Conservation (phyloP, 345 rosid species). For the Boechera stricta region DNA sequence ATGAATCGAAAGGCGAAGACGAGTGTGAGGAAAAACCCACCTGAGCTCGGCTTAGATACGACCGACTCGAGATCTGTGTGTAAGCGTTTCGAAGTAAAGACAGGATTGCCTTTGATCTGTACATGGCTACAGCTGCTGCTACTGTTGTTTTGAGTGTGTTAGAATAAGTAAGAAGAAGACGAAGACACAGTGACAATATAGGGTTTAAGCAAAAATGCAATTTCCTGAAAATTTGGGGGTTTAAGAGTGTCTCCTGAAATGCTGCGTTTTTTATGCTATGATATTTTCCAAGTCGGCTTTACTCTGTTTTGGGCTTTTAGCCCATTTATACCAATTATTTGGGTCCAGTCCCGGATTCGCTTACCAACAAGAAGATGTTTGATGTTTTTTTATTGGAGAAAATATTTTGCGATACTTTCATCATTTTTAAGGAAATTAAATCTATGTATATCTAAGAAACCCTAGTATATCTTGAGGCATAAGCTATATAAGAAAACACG, state of each 20-base stretch:
- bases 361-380: not conserved
- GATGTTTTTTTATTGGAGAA: too few relatives aligned
- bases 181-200: not conserved
- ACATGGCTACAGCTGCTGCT: slow-evolving; percentile 51
- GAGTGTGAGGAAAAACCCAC: slow-evolving; percentile 48
- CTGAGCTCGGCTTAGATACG: slow-evolving; percentile 52
- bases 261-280: not conserved
- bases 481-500: not conserved
- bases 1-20: slow-evolving; percentile 34
- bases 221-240: not conserved
- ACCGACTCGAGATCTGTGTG: slow-evolving; percentile 47
- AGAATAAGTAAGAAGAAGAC: not conserved
- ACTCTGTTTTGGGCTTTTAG: not conserved
- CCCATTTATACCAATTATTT: not conserved
- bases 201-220: slow-evolving; percentile 34
- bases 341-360: not conserved
- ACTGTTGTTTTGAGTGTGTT: not conserved
- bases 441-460: not conserved
- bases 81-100: slow-evolving; percentile 50
- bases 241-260: slow-evolving; percentile 10
- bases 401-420: too few relatives aligned
- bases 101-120: slow-evolving; percentile 58
- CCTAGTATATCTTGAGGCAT: not conserved
- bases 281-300: not conserved
- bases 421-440: too few relatives aligned